phyloP scores from a whole-genome alignment of 2,329 filamentous ascomycete species.

The Eutypa lata region DNA sequence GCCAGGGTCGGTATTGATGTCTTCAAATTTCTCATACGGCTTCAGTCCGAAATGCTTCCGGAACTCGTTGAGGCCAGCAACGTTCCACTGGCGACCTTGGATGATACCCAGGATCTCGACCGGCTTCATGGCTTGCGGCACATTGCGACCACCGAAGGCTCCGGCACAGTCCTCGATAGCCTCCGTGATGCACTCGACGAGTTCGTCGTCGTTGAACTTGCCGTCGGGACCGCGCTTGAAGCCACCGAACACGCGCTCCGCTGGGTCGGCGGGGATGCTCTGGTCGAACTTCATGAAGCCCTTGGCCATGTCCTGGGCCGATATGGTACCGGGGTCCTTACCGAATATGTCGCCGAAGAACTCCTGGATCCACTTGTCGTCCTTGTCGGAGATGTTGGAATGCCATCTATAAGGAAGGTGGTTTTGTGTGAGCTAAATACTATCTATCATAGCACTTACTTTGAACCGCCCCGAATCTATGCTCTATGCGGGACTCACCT shows the following conservation, averaged over 20 bases:
- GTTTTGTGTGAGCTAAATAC: too few relatives aligned
- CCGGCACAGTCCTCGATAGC: conserved; percentile 73
- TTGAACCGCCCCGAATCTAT: too few relatives aligned
- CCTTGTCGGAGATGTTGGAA: conserved; percentile 69
- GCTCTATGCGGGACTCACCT: conserved; percentile 56
- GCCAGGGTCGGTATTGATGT: conserved; percentile 75
- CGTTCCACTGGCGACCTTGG: conserved; percentile 72
- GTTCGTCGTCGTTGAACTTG: conserved; percentile 70
- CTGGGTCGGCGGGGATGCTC: conserved; percentile 62
- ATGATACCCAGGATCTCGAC: conserved; percentile 80
- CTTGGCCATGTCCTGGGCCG: conserved; percentile 57
- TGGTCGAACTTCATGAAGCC: conserved; percentile 63
- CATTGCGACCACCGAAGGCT: conserved; percentile 70
- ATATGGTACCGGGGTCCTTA: conserved; percentile 54
- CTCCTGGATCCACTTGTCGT: conserved; percentile 77
- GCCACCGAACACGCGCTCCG: conserved; percentile 64
- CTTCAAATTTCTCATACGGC: conserved; percentile 73
- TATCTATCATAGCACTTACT: too few relatives aligned
- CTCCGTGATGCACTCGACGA: conserved; percentile 75
- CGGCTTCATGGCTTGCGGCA: conserved; percentile 69
- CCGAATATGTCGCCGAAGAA: conserved; percentile 63
- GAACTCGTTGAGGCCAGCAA: conserved; percentile 81
- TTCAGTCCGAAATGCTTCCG: conserved; percentile 77
- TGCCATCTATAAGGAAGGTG: conserved; percentile 54
- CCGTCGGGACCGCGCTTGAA: conserved; percentile 65